Evolutionary conservation across 1,284 basidiomycete species (phyloP), one percentile per base, ranked within the genome.

Genomic region (Fomitopsis palustris): DNA sequence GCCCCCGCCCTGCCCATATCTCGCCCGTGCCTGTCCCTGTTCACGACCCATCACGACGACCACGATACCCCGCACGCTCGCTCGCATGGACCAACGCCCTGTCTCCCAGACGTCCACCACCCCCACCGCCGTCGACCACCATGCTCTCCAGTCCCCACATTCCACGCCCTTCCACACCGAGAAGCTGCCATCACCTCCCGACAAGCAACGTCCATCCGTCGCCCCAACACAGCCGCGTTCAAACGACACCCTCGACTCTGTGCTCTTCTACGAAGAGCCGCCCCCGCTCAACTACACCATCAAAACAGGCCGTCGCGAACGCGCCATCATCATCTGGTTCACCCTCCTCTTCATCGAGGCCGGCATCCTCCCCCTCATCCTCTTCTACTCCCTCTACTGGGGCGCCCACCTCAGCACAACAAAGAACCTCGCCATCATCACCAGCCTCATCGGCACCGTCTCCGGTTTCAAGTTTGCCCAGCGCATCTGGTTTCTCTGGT

Each of bases 351-450:
- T 72, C 64, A 23, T 66, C 58, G 71, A 74, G 60, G 63, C 72
- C 12, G 64, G 71, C 45, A 53, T 73, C 58, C 67, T 74, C 31
- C 72, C 71, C 4, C 68, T 74, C 62, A 70, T 74, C 33, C 66
- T 74, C 42, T 74, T 72, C 66, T 74, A 69, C 61, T 64, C 70
- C 1, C 68, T 74, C 6, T 61, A 63, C 45, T 72, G 70, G 70
- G 71, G 72, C 33, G 70, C 72, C 0, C 72, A 73, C 52, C 65
- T 74, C 37, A 63, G 54, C 55, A 65, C 65, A 27, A 72, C 71
- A 16, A 72, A 65, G 41, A 74, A 72, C 61, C 68, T 74, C 51
- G 72, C 72, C 37, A 74, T 74, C 62, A 72, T 74, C 55, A 74
- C 72, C 21, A 65, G 65, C 17, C 62, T 72, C 51, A 70, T 73